A percentile compares a stretch with the other conserved stretches of the same genome.
These are phyloP conservation scores for Leccinum uliginosum DNA, from an alignment of 768 basidiomycete genomes.

Conservation along the genomic window DNA sequence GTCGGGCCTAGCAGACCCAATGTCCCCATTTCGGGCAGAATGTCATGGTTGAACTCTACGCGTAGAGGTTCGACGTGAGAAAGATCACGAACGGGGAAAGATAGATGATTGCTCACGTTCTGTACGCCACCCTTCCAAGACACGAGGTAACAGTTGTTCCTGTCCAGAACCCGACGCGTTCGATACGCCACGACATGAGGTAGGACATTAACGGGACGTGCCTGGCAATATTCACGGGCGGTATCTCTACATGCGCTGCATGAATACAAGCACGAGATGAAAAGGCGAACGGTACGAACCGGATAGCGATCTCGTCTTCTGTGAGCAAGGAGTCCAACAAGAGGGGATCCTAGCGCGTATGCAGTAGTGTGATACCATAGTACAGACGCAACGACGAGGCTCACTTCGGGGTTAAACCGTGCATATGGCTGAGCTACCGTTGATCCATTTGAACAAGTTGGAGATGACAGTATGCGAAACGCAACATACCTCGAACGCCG, in stretches of 20 bases:
- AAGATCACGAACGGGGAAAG: not conserved
- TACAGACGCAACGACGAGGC: constrained; percentile 2
- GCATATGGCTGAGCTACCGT: constrained; percentile 16
- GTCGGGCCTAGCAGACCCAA: constrained; percentile 90
- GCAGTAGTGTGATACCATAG: constrained; percentile 3
- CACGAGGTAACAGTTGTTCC: constrained; percentile 82
- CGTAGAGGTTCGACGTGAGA: not conserved
- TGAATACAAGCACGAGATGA: constrained; percentile 1
- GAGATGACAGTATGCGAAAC: not conserved
- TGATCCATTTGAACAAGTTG: not conserved
- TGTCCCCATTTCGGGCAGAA: constrained; percentile 88
- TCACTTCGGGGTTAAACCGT: constrained; percentile 20
- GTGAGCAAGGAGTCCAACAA: constrained; percentile 74
- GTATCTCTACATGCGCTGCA: constrained; percentile 54
- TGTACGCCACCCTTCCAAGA: constrained; percentile 83
- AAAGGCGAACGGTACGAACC: constrained; percentile 42
- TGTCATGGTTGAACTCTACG: constrained; percentile 69
- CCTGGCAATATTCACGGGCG: constrained; percentile 78
- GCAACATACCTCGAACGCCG: constrained; percentile 15
- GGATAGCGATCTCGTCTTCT: constrained; percentile 85
- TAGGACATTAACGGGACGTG: constrained; percentile 24
- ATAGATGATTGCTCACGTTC: constrained; percentile 52
- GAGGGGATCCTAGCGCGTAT: constrained; percentile 68
- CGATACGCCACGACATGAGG: not conserved
- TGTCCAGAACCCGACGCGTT: constrained; percentile 28